Base-by-base conservation (phyloP, 1,284 basidiomycete genomes). In the Trametes sp. region DNA sequence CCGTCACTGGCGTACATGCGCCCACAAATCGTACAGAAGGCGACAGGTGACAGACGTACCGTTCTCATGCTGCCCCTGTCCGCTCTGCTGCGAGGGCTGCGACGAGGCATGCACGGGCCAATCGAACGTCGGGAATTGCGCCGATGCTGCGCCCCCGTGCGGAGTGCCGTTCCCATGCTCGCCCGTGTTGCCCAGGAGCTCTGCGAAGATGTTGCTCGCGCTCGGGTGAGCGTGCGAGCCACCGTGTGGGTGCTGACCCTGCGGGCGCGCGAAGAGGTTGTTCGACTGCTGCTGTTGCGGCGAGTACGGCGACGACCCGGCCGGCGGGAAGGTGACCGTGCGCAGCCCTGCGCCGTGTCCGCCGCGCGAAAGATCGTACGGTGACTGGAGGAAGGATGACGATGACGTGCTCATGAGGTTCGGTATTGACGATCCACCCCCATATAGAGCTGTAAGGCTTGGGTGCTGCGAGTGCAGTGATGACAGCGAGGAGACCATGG, bases 91-190 rank as follows among this genome's bases (percentile, higher is more conserved):
- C 42, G 67, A 61, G 63, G 57, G 38, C 65, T 65, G 62, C 42
- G 57, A 48, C 60, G 64, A 9, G 26, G 59, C 57, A 60, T 73
- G 72, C 62, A 73, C 69, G n/a, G 72, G 72, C 72, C 72, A 73
- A 54, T 72, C 70, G 64, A 73, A 73, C 59, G 68, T 29, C 33
- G 69, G 57, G 68, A 72, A 69, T 45, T 67, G 59, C 26, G 24
- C 42, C 16, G 42, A 38, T 51, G 33, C 52, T 54, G 23, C 63
- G 58, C 45, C 54, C 51, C 31, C 45, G 42, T 54, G 52, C 16
- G 62, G 63, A 29, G 61, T 59, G 48, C 61, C 61, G 52, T 63
- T 59, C 61, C 56, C 63, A 55, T 62, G 61, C 54, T 69, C 66
- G 36, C 55, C 55, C 21, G 57, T 55, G 38, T 63, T 44, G 51